These are phyloP conservation scores for Tricholoma hemisulphureum DNA, from an alignment of 768 basidiomycete species.

Conservation along the genomic window DNA sequence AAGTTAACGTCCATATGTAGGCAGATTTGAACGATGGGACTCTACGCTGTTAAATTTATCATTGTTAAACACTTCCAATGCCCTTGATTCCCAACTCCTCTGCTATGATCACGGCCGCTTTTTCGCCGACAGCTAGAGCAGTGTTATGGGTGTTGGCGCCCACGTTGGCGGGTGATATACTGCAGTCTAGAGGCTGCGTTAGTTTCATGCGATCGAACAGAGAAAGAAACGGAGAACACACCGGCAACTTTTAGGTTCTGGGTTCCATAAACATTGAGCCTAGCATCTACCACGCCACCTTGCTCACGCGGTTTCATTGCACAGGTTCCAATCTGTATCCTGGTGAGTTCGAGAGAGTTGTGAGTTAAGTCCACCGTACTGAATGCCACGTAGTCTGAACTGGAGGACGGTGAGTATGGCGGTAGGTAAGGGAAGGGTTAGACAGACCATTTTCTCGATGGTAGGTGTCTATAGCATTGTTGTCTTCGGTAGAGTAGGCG, in stretches of 20 bases:
- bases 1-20: no score
- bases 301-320: slow-evolving; percentile 63
- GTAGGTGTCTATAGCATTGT: slow-evolving; percentile 41
- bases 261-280: slow-evolving; percentile 63
- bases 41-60: no score
- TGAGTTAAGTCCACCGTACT: background rate
- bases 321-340: slow-evolving; percentile 56
- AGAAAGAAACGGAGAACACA: slow-evolving; percentile 9
- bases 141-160: slow-evolving; percentile 43
- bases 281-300: slow-evolving; percentile 60
- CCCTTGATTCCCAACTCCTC: slow-evolving; percentile 42
- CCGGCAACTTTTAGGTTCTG: slow-evolving; percentile 59
- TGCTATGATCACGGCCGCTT: slow-evolving; percentile 58
- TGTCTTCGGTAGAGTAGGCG: slow-evolving; percentile 39
- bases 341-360: background rate
- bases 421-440: background rate
- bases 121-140: slow-evolving; percentile 54
- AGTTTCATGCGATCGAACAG: background rate
- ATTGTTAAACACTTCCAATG: background rate
- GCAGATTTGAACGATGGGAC: no score
- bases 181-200: slow-evolving; percentile 28
- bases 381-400: no score
- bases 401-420: slow-evolving; percentile 40
- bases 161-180: slow-evolving; percentile 40
- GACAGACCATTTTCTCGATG: slow-evolving; percentile 31